phyloP scores from a whole-genome alignment of 495 filamentous ascomycete species.

The Penicillium subrubescens region DNA sequence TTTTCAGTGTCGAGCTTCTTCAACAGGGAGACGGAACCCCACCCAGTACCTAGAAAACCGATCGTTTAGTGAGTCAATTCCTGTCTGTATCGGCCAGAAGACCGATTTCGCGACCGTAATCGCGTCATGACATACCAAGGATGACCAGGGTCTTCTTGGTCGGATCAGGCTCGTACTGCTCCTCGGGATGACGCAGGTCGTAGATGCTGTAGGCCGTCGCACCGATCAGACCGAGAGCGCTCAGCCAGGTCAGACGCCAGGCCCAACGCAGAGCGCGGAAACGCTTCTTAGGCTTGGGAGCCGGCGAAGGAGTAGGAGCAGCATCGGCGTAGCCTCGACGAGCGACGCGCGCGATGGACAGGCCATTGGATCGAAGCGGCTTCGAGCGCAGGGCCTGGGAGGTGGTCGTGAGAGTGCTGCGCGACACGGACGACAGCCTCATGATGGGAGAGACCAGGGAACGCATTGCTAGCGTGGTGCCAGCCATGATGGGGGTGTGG shows the following conservation, averaged over 20 bases:
- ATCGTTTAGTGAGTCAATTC: conserved; percentile 22
- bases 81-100: neutral
- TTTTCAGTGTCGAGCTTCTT: conserved; percentile 98
- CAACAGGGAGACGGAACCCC: conserved; percentile 93
- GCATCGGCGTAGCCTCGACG: conserved; percentile 48
- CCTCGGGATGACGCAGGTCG: conserved; percentile 73
- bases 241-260: conserved; percentile 77
- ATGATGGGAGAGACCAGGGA: conserved; percentile 39
- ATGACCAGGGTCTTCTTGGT: conserved; percentile 96
- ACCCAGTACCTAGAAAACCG: conserved; percentile 74
- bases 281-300: conserved; percentile 48
- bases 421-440: conserved; percentile 45
- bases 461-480: conserved; percentile 44
- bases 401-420: conserved; percentile 41
- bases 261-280: conserved; percentile 62
- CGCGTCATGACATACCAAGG: conserved; percentile 65
- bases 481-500: conserved; percentile 40
- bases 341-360: conserved; percentile 35
- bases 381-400: conserved; percentile 27
- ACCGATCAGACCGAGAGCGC: conserved; percentile 64
- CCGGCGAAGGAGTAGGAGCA: conserved; percentile 35
- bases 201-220: conserved; percentile 82
- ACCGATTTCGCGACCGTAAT: conserved; percentile 8
- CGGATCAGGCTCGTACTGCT: conserved; percentile 80
- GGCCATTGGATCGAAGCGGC: conserved; percentile 29